phyloP scores from a whole-genome alignment of 805 yeast species.

The Isabelozyma pseudorhagii region DNA sequence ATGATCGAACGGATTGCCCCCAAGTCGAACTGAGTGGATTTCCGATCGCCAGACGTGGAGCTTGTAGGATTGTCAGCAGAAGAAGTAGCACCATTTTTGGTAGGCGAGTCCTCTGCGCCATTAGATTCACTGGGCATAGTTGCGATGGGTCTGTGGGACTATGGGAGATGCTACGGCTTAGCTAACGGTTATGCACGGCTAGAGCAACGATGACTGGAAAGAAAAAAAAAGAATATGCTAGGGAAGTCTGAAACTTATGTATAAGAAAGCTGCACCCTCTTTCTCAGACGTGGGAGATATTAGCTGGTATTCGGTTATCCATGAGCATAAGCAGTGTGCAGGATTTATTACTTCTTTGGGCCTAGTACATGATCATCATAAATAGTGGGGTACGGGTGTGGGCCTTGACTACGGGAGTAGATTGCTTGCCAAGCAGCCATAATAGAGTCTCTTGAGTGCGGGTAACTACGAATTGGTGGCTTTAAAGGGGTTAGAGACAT shows the following conservation, averaged over 20 bases:
- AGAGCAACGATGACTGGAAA: not conserved
- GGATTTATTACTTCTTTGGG: not conserved
- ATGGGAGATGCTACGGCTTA: not conserved
- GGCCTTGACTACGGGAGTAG: not conserved
- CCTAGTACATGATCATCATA: not conserved
- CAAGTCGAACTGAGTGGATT: conserved; percentile 10
- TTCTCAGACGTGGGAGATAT: not conserved
- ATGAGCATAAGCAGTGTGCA: not conserved
- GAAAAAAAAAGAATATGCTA: not conserved
- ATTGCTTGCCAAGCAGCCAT: not conserved
- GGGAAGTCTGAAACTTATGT: not conserved
- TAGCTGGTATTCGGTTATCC: not conserved
- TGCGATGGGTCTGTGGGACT: not conserved
- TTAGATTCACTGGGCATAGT: not conserved
- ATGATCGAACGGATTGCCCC: conserved; percentile 18
- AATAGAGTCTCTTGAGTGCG: too few relatives aligned
- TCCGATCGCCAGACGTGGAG: not conserved
- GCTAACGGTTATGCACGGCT: not conserved
- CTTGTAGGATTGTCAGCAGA: too few relatives aligned
- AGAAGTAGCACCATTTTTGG: not conserved
- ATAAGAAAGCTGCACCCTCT: not conserved
- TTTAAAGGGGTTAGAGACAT: too few relatives aligned
- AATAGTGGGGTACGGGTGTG: not conserved
- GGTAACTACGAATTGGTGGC: too few relatives aligned
- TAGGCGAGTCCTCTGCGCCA: not conserved